Base-by-base conservation (phyloP, 768 basidiomycete species). In the Russula brevipes region DNA sequence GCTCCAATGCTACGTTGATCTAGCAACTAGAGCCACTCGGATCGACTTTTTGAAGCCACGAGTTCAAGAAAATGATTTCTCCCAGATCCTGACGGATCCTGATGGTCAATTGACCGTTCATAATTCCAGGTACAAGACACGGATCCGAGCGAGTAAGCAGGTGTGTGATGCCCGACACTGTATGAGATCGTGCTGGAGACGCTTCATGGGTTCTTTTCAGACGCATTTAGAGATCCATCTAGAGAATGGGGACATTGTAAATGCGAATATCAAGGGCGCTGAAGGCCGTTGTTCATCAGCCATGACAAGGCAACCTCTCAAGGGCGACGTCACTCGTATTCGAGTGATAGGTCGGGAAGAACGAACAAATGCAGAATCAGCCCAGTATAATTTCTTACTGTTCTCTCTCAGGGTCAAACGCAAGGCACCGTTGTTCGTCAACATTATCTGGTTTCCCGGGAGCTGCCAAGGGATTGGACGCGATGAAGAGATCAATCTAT, bases 261-360 rank as follows among this genome's bases (percentile, higher is more conserved):
- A 45, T 33, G 64, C 59, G 19, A 35, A 10, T 1, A 51, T 46
- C 12, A 55, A 47, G 3, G 35, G 59, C 11, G 41, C 17, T 17
- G 16, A 44, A 35, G 59, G 64, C 39, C 45, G 59, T 19, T 31
- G 8, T 12, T 61, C 64, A n/a, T 55, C 38, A 31, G 59, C 59
- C 16, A 7, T 30, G 4, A 7, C 59, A 42, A 9, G 4, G 17
- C 30, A 4, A 51, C 8, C 31, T 12, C 36, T 61, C 52, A 16
- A 17, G 9, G 59, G 24, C 1, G 39, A 24, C 17, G 31, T 61
- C 46, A 36, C 8, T 53, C 39, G 44, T 8, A 65, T 65, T 6
- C 49, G 46, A n/a, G 59, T 65, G 12, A 31, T 65, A 24, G 64
- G 64, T 14, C 46, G 59, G 11, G 64, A 61, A 55, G 64, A 61